phyloP scores from a whole-genome alignment of 2,329 filamentous ascomycete species.

The Paracorniculantispora psalliotae region DNA sequence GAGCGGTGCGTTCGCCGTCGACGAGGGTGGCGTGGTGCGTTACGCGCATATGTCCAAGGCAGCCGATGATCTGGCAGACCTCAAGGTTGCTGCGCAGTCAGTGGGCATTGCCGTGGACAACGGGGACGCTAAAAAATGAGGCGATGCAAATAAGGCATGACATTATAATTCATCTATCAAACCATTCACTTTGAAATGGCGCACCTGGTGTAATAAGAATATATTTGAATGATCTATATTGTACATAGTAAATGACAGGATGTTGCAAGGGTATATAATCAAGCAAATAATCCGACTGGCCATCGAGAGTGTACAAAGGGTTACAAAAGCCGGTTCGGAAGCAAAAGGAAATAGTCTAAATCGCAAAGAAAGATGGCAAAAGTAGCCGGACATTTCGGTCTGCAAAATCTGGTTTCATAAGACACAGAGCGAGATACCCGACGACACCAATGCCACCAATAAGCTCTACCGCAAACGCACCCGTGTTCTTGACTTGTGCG shows the following conservation, averaged over 20 bases:
- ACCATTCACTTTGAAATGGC: too few species aligned
- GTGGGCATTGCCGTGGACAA: constrained; percentile 18
- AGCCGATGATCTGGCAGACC: constrained; percentile 29
- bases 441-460: constrained; percentile 69
- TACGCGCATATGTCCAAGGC: constrained; percentile 27
- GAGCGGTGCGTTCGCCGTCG: constrained; percentile 55
- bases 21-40: constrained; percentile 25
- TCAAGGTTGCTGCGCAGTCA: constrained; percentile 24
- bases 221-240: neutral
- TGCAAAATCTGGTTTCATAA: constrained; percentile 30
- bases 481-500: constrained; percentile 58
- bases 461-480: constrained; percentile 67
- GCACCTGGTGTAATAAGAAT: too few species aligned
- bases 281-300: neutral
- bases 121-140: neutral
- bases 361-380: constrained; percentile 9
- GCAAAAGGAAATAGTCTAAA: neutral
- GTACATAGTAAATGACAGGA: neutral
- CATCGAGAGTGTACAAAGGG: neutral
- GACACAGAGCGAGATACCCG: constrained; percentile 65
- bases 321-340: too few species aligned
- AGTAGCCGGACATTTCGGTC: constrained; percentile 14
- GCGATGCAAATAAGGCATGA: neutral
- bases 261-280: constrained; percentile 1
- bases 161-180: too few species aligned